phyloP scores from a whole-genome alignment of 176 grass and related monocot species.

The Canna indica region DNA sequence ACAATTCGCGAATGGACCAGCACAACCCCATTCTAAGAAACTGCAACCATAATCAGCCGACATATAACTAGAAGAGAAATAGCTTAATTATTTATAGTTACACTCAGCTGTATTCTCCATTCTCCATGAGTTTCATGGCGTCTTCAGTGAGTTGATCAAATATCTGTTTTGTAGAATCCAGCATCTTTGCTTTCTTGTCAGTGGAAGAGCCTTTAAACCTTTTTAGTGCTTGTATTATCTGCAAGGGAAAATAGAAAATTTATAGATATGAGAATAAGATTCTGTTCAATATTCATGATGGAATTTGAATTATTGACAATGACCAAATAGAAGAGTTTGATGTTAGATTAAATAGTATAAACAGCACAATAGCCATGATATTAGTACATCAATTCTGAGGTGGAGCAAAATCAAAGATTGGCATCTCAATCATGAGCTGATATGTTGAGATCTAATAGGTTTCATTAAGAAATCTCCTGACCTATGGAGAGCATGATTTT shows the following conservation, averaged over 20 bases:
- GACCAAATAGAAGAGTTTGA: no score
- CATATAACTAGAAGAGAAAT: not conserved
- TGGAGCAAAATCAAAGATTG: no score
- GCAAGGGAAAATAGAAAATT: constrained; percentile 1
- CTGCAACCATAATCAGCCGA: not conserved
- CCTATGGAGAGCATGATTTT: no score
- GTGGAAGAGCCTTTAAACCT: constrained; percentile 61
- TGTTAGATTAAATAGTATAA: no score
- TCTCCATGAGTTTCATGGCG: constrained; percentile 96
- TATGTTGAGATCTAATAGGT: no score
- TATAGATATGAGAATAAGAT: no score
- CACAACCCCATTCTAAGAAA: not conserved
- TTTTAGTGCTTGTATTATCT: constrained; percentile 92
- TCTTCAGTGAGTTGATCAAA: constrained; percentile 90
- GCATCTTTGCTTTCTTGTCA: constrained; percentile 69
- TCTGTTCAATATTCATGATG: no score
- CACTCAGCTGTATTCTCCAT: constrained; percentile 72
- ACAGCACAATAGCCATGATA: no score
- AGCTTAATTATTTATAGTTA: not conserved
- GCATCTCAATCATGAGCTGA: no score
- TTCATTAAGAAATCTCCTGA: no score
- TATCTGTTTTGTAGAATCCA: constrained; percentile 50
- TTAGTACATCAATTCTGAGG: no score
- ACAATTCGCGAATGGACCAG: not conserved
- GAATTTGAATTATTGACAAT: no score